Conservation (phyloP, 2,329 filamentous ascomycete genomes). For the Neonectria neomacrospora region DNA sequence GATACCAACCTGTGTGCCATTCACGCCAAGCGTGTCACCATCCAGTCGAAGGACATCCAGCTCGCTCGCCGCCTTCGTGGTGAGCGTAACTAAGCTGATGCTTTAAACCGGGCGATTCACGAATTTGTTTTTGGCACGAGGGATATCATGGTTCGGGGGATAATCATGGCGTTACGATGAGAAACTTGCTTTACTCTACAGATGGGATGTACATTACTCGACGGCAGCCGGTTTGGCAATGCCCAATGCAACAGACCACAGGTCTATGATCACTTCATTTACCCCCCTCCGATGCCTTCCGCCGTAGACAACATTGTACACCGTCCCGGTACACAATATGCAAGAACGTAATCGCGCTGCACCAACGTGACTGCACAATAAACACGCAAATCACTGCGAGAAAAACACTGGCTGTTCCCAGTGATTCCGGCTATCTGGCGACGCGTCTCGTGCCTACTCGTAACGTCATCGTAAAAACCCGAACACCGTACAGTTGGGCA, state of each 20-base stretch:
- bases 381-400: too few species aligned
- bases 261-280: conserved; percentile 33
- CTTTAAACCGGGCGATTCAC: conserved; percentile 50
- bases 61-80: conserved; percentile 94
- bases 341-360: background rate
- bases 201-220: conserved; percentile 57
- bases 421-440: too few species aligned
- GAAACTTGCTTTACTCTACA: conserved; percentile 52
- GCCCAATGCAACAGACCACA: conserved; percentile 42
- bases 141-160: conserved; percentile 54
- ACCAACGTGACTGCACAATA: background rate
- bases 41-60: conserved; percentile 97
- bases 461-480: too few species aligned
- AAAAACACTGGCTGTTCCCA: too few species aligned
- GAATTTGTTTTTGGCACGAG: conserved; percentile 54
- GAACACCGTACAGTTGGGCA: too few species aligned
- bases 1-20: conserved; percentile 99
- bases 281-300: background rate
- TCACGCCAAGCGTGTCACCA: conserved; percentile 99
- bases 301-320: background rate
- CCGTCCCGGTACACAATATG: background rate
- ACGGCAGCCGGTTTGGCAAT: conserved; percentile 40
- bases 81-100: conserved; percentile 78
- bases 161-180: conserved; percentile 60
- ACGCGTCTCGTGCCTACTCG: too few species aligned